phyloP scores from a whole-genome alignment of 2,329 filamentous ascomycete species.

The Claviceps spartinae region DNA sequence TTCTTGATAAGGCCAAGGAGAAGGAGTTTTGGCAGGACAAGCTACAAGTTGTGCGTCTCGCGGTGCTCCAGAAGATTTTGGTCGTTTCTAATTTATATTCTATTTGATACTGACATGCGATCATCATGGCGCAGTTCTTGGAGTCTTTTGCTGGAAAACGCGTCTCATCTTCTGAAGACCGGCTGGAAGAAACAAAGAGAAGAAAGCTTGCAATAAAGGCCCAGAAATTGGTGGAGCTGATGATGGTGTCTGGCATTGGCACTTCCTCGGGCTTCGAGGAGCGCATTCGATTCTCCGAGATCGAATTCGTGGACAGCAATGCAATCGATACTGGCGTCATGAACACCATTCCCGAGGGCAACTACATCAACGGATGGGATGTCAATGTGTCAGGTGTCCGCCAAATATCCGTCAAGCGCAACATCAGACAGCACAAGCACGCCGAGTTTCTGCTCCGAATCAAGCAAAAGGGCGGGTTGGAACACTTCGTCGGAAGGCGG shows the following conservation, averaged over 20 bases:
- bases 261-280: constrained; percentile 97
- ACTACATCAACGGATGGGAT: constrained; percentile 92
- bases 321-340: constrained; percentile 85
- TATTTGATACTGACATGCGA: not conserved
- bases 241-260: constrained; percentile 97
- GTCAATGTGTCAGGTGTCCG: constrained; percentile 87
- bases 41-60: constrained; percentile 64
- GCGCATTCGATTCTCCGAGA: constrained; percentile 87
- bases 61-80: not conserved
- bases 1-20: constrained; percentile 89
- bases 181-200: constrained; percentile 90
- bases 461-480: constrained; percentile 60
- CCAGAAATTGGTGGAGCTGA: constrained; percentile 90
- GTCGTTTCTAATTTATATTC: not conserved
- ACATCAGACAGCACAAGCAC: constrained; percentile 80
- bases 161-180: constrained; percentile 92
- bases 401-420: constrained; percentile 67
- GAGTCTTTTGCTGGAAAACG: constrained; percentile 95
- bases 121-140: constrained; percentile 51
- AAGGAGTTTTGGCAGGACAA: constrained; percentile 99
- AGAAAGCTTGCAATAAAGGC: constrained; percentile 85
- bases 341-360: constrained; percentile 76
- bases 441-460: constrained; percentile 86
- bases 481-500: constrained; percentile 68
- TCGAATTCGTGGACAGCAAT: constrained; percentile 88